Percentiles rank a stretch among this genome's conserved stretches.
These are phyloP conservation scores for Nakazawaea populi DNA, from an alignment of 805 yeast species.

Conservation along the genomic window DNA sequence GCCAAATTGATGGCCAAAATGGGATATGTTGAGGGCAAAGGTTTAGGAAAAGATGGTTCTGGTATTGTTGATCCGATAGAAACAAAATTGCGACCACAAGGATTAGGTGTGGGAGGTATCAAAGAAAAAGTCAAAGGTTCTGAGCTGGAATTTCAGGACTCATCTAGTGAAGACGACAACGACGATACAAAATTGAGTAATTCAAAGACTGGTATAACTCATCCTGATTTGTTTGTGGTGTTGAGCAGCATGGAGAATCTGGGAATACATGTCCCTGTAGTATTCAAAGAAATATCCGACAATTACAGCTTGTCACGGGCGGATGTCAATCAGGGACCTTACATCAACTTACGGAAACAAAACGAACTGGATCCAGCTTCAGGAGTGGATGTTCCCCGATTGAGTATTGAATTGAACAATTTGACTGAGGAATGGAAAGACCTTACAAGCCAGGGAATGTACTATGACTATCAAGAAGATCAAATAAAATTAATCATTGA, in stretches of 20 bases:
- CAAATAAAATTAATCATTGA: slow-evolving; percentile 9
- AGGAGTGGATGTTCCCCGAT: slow-evolving; percentile 3
- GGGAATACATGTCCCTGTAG: slow-evolving; percentile 30
- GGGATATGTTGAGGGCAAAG: slow-evolving; percentile 86
- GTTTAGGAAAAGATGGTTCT: slow-evolving; percentile 65
- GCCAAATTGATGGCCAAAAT: slow-evolving; percentile 69
- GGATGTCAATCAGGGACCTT: slow-evolving; percentile 5
- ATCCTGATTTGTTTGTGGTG: slow-evolving; percentile 28
- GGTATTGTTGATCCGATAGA: slow-evolving; percentile 84
- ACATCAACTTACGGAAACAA: slow-evolving; percentile 2
- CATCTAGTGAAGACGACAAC: neutral
- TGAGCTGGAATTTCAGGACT: slow-evolving; percentile 13
- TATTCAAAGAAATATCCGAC: slow-evolving; percentile 30
- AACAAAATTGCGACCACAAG: slow-evolving; percentile 56
- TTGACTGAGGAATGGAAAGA: slow-evolving; percentile 10
- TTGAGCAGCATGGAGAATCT: slow-evolving; percentile 29
- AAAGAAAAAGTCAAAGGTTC: slow-evolving; percentile 27
- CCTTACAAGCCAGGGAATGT: slow-evolving; percentile 11
- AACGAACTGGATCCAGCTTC: neutral
- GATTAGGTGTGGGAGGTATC: slow-evolving; percentile 71
- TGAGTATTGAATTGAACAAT: slow-evolving; percentile 16
- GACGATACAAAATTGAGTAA: neutral
- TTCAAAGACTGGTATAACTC: neutral
- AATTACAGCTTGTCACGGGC: slow-evolving; percentile 6
- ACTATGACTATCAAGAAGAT: slow-evolving; percentile 12